Evolutionary conservation across 2,329 filamentous ascomycete species (phyloP).

Genomic region (Colletotrichum sojae): DNA sequence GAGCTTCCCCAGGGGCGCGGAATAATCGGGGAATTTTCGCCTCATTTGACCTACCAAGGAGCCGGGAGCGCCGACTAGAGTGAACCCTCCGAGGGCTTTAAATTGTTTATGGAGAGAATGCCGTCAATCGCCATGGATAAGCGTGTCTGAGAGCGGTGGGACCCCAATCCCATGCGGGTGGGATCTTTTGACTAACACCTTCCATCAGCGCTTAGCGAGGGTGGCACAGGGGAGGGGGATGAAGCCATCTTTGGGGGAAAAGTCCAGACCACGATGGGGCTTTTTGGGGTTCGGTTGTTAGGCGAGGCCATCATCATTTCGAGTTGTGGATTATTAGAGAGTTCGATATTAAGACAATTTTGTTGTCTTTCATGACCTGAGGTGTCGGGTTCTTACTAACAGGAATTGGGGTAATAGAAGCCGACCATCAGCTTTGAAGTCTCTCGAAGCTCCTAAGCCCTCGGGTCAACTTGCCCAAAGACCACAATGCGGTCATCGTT

Average conservation of each 20-base stretch:
- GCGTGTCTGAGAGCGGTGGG: constrained; percentile 22
- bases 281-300: not conserved
- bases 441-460: too few relatives aligned
- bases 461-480: not conserved
- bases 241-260: constrained; percentile 14
- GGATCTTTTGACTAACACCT: constrained; percentile 18
- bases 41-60: constrained; percentile 7
- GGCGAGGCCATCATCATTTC: constrained; percentile 25
- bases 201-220: constrained; percentile 26
- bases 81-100: constrained; percentile 12
- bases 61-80: constrained; percentile 10
- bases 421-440: not conserved
- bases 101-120: constrained; percentile 14
- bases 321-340: not conserved
- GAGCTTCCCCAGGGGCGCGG: not conserved
- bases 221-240: constrained; percentile 1
- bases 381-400: too few relatives aligned
- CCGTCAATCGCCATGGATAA: constrained; percentile 25
- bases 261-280: not conserved
- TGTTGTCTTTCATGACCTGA: too few relatives aligned
- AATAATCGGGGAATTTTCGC: constrained; percentile 22
- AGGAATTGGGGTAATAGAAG: too few relatives aligned
- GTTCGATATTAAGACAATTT: constrained; percentile 10
- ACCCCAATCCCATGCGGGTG: not conserved
- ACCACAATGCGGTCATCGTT: not conserved